Evolutionary conservation across 192 early-diverging fungal genomes (phyloP), one percentile per base, ranked within the genome.

Genomic region (Coemansia pectinata): DNA sequence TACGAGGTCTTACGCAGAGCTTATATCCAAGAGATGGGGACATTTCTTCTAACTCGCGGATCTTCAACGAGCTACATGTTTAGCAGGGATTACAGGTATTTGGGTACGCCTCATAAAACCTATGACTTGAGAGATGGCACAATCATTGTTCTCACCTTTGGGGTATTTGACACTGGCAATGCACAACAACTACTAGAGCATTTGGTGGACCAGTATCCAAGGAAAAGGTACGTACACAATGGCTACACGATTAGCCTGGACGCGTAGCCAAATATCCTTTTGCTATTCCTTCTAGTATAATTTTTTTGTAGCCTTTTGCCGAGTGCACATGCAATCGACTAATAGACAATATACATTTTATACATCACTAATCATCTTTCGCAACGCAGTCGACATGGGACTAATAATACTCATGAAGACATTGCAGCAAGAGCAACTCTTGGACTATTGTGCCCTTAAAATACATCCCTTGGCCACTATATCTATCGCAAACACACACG

Each of bases 51-150:
- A 23, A 52, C 6, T 9, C 25, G 25, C 8, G 50, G 50, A 52
- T 52, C 50, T 25, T 25, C 50, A 23, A 52, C 50, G 19, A 52
- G 50, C 50, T 52, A 52, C 50, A 52, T 52, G 50, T 52, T 52
- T 52, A 11, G 23, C 50, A 25, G 50, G 50, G 23, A 23, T 11
- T 52, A 29, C 23, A 10, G 21, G 50, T 52, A 52, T 21, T 25
- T 25, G 50, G 50, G 23, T 12, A 52, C 1, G 23, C 50, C 50
- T 12, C 21, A 52, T 25, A 52, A 52, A 17, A 29, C 53, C 53
- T 4, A 29, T 12, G 53, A 57, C 12, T 31, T 57, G 53, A 9
- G 2, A 0, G 12, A 57, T 12, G 19, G 19, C 53, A 57, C 15
- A 15, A 31, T 57, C 25, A 14, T 57, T 2, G 53, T 57, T 29